These are phyloP conservation scores for Geotrichum histeridarum DNA, from an alignment of 1,139 yeast species.

Conservation along the genomic window DNA sequence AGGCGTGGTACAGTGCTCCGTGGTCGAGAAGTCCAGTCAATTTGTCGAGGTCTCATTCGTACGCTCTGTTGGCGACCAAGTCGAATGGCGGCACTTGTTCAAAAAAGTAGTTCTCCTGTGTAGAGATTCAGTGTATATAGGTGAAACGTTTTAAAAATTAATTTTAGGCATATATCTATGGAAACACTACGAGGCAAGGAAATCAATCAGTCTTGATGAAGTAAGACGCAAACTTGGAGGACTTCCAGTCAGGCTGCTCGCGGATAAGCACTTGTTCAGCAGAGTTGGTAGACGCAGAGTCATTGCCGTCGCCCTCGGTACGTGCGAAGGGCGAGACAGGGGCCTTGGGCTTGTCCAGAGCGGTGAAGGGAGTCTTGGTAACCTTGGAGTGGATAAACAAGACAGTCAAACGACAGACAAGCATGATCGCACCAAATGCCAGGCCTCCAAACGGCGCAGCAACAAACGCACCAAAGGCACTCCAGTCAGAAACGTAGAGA, in stretches of 20 bases:
- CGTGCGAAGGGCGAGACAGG: conserved; percentile 19
- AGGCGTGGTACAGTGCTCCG: conserved; percentile 46
- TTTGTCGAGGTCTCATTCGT: conserved; percentile 44
- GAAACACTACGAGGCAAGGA: no score
- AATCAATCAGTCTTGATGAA: conserved; percentile 8
- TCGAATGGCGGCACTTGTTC: conserved; percentile 63
- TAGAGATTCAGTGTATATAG: conserved; percentile 45
- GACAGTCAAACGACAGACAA: conserved; percentile 47
- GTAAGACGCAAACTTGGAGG: conserved; percentile 13
- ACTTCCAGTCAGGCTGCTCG: conserved; percentile 9
- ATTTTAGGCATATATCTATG: no score
- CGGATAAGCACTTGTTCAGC: conserved; percentile 1
- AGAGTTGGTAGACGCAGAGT: neutral
- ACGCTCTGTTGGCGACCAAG: conserved; percentile 55
- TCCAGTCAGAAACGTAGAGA: conserved; percentile 80
- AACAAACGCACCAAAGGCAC: conserved; percentile 90
- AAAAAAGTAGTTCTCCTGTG: conserved; percentile 50
- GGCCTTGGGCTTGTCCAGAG: conserved; percentile 47
- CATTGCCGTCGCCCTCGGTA: conserved; percentile 6
- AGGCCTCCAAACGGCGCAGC: conserved; percentile 84
- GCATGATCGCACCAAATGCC: conserved; percentile 49
- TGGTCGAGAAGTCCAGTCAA: conserved; percentile 29
- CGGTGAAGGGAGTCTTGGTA: conserved; percentile 49
- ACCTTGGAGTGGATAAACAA: conserved; percentile 40
- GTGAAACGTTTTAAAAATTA: neutral